phyloP scores from a whole-genome alignment of 2,329 filamentous ascomycete species.

The Penicillium hordei region DNA sequence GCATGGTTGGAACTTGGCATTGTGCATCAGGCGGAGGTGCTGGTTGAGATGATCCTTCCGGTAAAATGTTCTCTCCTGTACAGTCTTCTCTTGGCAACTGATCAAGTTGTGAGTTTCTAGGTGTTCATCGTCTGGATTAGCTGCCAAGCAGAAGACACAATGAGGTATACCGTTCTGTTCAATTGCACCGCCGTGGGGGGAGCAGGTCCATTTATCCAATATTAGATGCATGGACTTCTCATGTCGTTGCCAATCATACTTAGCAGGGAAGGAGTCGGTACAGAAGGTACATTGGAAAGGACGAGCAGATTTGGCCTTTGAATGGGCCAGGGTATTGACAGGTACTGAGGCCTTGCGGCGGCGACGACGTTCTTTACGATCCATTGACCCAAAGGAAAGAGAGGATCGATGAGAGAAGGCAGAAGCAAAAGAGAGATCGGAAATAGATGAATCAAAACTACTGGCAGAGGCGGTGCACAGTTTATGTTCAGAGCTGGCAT shows the following conservation, averaged over 20 bases:
- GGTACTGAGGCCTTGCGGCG: slow-evolving; percentile 51
- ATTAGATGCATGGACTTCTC: slow-evolving; percentile 59
- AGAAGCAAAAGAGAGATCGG: slow-evolving; percentile 56
- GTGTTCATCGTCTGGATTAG: slow-evolving; percentile 57
- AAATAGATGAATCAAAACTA: slow-evolving; percentile 57
- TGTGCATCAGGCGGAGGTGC: slow-evolving; percentile 61
- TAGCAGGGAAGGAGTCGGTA: slow-evolving; percentile 56
- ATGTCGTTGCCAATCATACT: slow-evolving; percentile 61
- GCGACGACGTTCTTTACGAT: slow-evolving; percentile 59
- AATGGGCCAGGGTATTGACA: slow-evolving; percentile 41
- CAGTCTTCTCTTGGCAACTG: slow-evolving; percentile 60
- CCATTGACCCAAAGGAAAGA: slow-evolving; percentile 57
- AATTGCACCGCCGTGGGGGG: slow-evolving; percentile 56
- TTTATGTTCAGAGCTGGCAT: slow-evolving; percentile 51
- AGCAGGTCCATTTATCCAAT: slow-evolving; percentile 61
- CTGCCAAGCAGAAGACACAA: slow-evolving; percentile 60
- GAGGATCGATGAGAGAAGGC: slow-evolving; percentile 58
- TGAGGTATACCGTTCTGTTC: slow-evolving; percentile 51
- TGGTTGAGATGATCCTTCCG: slow-evolving; percentile 64
- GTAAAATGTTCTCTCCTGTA: slow-evolving; percentile 61
- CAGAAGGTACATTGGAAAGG: slow-evolving; percentile 61
- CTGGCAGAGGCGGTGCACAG: slow-evolving; percentile 54
- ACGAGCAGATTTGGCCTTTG: slow-evolving; percentile 44
- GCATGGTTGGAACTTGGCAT: slow-evolving; percentile 53
- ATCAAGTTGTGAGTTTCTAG: slow-evolving; percentile 60